Percentiles rank a stretch among this genome's conserved stretches.
Conservation (phyloP, 1,139 yeast genomes). For the Wickerhamiella infanticola region DNA sequence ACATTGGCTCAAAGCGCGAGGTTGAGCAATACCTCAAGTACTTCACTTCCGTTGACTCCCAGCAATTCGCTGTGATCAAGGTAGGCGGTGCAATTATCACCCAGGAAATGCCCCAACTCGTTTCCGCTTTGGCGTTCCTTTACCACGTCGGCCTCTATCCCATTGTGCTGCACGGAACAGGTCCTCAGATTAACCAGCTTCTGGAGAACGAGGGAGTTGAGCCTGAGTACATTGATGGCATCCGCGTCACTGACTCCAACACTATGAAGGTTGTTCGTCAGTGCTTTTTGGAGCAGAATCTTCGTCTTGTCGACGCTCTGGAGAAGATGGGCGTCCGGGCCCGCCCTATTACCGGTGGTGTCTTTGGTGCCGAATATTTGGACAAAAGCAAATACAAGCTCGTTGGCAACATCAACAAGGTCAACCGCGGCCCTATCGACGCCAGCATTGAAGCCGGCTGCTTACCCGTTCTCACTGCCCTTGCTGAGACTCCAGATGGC, state of each 20-base stretch:
- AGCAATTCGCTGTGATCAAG: conserved; percentile 94
- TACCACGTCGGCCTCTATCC: conserved; percentile 97
- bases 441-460: conserved; percentile 95
- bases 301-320: conserved; percentile 85
- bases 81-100: conserved; percentile 99
- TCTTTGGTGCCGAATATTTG: conserved; percentile 82
- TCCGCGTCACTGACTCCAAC: conserved; percentile 84
- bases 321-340: conserved; percentile 96
- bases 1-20: conserved; percentile 92
- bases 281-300: conserved; percentile 88
- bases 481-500: conserved; percentile 93
- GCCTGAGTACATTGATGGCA: conserved; percentile 92
- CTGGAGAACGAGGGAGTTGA: conserved; percentile 89
- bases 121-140: conserved; percentile 86
- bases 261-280: conserved; percentile 94
- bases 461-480: conserved; percentile 84
- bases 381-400: conserved; percentile 82
- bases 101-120: conserved; percentile 80
- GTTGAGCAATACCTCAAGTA: conserved; percentile 94
- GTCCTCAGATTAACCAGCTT: conserved; percentile 93
- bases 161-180: conserved; percentile 93
- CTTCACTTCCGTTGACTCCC: conserved; percentile 74
- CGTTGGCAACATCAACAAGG: conserved; percentile 79
- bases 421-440: conserved; percentile 85
- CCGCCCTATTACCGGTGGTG: conserved; percentile 97